Evolutionary conservation across 192 early-diverging fungal species (phyloP), one percentile per base, ranked within the genome.

Genomic region (Tieghemiomyces parasiticus): DNA sequence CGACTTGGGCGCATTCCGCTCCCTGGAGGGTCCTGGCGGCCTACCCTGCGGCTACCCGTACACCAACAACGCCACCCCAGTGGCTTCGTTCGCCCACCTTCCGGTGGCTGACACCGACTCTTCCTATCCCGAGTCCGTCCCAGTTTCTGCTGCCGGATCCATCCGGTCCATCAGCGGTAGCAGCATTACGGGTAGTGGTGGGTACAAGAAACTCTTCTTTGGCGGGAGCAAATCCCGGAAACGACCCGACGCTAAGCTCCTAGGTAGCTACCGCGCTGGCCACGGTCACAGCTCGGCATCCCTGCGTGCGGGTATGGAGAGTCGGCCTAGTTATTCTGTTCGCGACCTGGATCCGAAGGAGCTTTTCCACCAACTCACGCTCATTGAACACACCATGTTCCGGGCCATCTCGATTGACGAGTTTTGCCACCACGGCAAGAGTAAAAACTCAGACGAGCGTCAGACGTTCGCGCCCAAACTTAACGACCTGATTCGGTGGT

Each of bases 361-460:
- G 29, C 68, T 89, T 46, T 84, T 87, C 8, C 74, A 84, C 53
- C 85, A 91, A 65, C 62, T 91, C 14, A 87, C 85, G 2, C 66
- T 87, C 1, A 67, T 89, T n/a, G 88, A 91, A 66, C 84, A 84
- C 58, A 69, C 63, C 42, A 61, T 84, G 29, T 91, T 91, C 65
- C 65, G 74, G 35, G 67, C 69, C 35, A 85, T 89, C 58, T 65
- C 66, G 13, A 74, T 79, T 8, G 76, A 77, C 28, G 86, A 91
- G 71, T 75, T 91, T 48, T 77, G 70, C 60, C 68, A 74, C 35
- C 59, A 60, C 31, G 30, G 46, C 14, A 28, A 35, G 20, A 48
- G 64, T 34, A 62, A 46, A 14, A 68, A 74, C 52, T 70, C 72
- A 33, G 70, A 69, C 25, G 44, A 46, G 22, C 59, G 59, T 4